Base-by-base conservation (phyloP, 1,139 yeast species). In the Lizanozyma gosingica region DNA sequence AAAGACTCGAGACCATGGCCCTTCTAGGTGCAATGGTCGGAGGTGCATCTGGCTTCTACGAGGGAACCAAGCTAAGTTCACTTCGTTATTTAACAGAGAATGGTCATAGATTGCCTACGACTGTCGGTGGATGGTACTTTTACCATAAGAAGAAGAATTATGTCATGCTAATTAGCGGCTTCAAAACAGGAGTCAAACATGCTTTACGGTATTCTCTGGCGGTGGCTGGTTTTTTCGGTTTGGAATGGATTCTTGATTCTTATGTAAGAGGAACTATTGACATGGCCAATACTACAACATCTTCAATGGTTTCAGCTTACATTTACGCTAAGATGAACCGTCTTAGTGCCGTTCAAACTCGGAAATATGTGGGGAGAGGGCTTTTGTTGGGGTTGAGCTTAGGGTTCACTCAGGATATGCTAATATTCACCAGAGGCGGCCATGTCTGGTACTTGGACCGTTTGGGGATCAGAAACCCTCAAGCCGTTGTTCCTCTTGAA, bases 41-140 rank as follows among this genome's bases (percentile, higher is more conserved):
- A 0, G 71, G 75, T 1, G 50, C 76, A 36, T 65, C 76, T 9
- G 95, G 95, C 2, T 73, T 82, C 52, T 71, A 74, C 41, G 65
- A 69, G 22, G 90, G 94, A 2, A 76, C 77, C 48, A 71, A 71
- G 43, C 50, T 57, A 3, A 65, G 84, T 1, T 75, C 85, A 1
- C 59, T 80, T 35, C 69, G 79, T 37, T 87, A 76, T 51, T 65
- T 86, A 41, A 87, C 90, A 1, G 88, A 84, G 48, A 86, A 86
- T 53, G 84, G 94, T 11, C 95, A 86, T 54, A 60, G 95, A 37
- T 63, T 87, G 45, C 95, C 95, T 3, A 68, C 63, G 17, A 80
- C 83, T 1, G 83, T 80, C 41, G 92, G 88, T 32, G 94, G 92
- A 0, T 86, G 95, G 95, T 87, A 83, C 56, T 83, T 83, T 55